Conservation (phyloP, 305 asterid species). For the Ruellia speciosa region DNA sequence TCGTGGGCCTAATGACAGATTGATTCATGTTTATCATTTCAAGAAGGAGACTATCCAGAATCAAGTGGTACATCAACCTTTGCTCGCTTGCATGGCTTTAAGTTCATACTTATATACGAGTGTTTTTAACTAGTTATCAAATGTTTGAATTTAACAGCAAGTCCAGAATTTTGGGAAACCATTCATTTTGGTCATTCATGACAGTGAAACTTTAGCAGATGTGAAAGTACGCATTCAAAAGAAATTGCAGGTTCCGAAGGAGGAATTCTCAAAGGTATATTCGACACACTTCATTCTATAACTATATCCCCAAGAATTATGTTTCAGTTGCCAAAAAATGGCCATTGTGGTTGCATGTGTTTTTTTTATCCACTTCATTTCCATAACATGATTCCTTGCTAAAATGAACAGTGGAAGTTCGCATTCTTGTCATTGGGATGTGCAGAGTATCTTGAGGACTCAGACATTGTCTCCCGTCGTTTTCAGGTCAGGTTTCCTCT, state of each 20-base stretch:
- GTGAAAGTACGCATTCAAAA: constrained; percentile 30
- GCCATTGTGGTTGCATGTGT: background rate
- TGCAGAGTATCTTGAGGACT: constrained; percentile 77
- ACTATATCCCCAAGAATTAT: background rate
- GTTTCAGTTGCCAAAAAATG: constrained; percentile 9
- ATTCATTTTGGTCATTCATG: constrained; percentile 33
- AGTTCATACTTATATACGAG: background rate
- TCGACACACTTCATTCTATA: background rate
- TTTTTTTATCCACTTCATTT: constrained; percentile 10
- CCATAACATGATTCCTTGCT: constrained; percentile 12
- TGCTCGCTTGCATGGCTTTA: constrained; percentile 10
- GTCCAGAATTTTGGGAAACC: constrained; percentile 37
- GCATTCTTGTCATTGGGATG: constrained; percentile 82
- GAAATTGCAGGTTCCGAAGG: constrained; percentile 34
- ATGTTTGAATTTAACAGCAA: constrained; percentile 20
- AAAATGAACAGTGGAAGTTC: constrained; percentile 62
- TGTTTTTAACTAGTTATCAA: background rate
- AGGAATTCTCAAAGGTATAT: constrained; percentile 36
- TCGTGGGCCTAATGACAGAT: constrained; percentile 53
- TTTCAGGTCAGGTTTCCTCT: constrained; percentile 53
- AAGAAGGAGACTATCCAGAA: constrained; percentile 55
- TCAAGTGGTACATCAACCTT: constrained; percentile 42
- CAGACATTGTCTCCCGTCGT: constrained; percentile 65
- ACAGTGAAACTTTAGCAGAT: constrained; percentile 30
- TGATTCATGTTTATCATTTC: constrained; percentile 70